Conservation (phyloP, 1,284 basidiomycete species). For the Coniferiporia sulphurascens region DNA sequence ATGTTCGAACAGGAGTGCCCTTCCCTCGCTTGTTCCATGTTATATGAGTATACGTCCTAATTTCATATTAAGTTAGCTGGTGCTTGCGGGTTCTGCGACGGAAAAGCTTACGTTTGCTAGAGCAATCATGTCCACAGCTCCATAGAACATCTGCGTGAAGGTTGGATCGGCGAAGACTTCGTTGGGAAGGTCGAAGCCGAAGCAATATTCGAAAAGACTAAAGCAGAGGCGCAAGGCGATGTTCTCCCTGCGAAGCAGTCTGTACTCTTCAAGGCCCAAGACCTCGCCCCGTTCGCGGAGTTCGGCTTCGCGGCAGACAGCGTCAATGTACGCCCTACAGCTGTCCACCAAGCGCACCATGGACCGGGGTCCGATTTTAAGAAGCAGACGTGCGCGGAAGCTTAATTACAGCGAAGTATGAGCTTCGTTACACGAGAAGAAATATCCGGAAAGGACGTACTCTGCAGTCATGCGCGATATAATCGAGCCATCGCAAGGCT, state of each 20-base stretch:
- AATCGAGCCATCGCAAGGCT: conserved; percentile 47
- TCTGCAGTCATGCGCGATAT: conserved; percentile 27
- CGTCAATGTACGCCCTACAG: conserved; percentile 52
- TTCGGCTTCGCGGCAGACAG: conserved; percentile 54
- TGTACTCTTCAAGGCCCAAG: conserved; percentile 48
- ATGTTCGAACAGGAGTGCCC: conserved; percentile 56
- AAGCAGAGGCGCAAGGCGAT: conserved; percentile 62
- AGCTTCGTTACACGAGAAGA: background rate
- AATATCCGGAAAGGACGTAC: background rate
- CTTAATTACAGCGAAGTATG: background rate
- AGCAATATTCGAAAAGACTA: conserved; percentile 54
- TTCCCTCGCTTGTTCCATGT: conserved; percentile 63
- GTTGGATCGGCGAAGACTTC: conserved; percentile 50
- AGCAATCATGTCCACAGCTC: conserved; percentile 61
- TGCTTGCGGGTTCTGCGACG: background rate
- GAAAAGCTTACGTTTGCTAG: conserved; percentile 56
- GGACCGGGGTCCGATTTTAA: conserved; percentile 14
- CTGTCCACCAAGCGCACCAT: conserved; percentile 45
- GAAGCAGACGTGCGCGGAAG: conserved; percentile 8
- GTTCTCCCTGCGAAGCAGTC: conserved; percentile 56
- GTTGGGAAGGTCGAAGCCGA: conserved; percentile 59
- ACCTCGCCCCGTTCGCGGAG: conserved; percentile 52
- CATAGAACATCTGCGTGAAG: conserved; percentile 52
- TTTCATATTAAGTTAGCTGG: background rate
- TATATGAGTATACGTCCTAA: conserved; percentile 69